phyloP scores from a whole-genome alignment of 192 early-diverging fungal species.

The Podila minutissima region DNA sequence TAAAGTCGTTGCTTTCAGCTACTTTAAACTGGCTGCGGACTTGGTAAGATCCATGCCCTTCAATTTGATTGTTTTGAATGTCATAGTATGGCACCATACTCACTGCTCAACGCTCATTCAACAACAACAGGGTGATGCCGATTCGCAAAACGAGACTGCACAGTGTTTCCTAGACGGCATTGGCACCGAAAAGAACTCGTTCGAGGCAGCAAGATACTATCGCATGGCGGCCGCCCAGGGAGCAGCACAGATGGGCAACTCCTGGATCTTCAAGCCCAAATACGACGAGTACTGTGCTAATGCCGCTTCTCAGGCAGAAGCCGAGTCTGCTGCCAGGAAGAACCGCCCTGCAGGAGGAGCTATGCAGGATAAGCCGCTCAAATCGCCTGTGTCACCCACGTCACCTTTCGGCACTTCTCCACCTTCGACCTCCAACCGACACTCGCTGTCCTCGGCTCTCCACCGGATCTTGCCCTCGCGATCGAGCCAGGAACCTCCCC shows the following conservation, averaged over 20 bases:
- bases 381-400: not conserved
- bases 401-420: not conserved
- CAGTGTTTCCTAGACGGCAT: conserved; percentile 78
- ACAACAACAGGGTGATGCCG: conserved; percentile 65
- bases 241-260: conserved; percentile 77
- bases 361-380: not conserved
- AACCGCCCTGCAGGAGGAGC: not conserved
- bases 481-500: not conserved
- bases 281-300: conserved; percentile 65
- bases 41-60: conserved; percentile 39
- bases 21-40: conserved; percentile 86
- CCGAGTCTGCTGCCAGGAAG: not conserved
- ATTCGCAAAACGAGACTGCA: conserved; percentile 80
- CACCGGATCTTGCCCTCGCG: conserved; percentile 1
- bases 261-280: conserved; percentile 87
- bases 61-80: not conserved
- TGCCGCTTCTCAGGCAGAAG: not conserved
- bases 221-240: conserved; percentile 80
- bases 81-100: not conserved
- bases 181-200: conserved; percentile 78
- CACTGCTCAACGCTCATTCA: not conserved
- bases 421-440: not conserved
- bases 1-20: conserved; percentile 79
- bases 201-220: conserved; percentile 81
- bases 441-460: not conserved